A percentile compares a stretch with the other conserved stretches of the same genome.
Conservation (phyloP, 2,329 filamentous ascomycete species). For the Cytospora chrysosperma region DNA sequence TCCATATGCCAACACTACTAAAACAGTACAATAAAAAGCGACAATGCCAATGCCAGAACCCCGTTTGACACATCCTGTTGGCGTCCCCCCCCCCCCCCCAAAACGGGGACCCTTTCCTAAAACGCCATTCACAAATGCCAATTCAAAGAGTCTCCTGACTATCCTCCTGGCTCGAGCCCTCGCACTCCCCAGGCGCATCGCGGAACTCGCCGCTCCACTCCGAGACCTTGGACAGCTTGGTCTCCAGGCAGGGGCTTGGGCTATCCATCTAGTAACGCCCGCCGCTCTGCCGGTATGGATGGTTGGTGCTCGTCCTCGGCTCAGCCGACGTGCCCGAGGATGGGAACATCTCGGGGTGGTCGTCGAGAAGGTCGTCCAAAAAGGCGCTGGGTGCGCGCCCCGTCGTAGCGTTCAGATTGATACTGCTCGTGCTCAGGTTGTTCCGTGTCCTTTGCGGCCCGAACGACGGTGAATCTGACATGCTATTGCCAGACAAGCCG, state of each 20-base stretch:
- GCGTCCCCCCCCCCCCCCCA: background rate
- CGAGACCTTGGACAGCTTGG: conserved; percentile 22
- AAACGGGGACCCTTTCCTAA: background rate
- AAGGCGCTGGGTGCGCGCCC: conserved; percentile 83
- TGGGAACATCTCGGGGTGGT: conserved; percentile 58
- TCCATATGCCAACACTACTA: background rate
- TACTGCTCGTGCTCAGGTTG: conserved; percentile 61
- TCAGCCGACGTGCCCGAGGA: conserved; percentile 32
- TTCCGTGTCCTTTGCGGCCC: conserved; percentile 41
- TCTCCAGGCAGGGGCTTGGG: conserved; percentile 15
- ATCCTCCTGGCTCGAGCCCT: background rate
- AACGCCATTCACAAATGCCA: background rate
- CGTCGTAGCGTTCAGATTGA: conserved; percentile 65
- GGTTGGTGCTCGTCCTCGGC: conserved; percentile 28
- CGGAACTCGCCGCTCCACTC: conserved; percentile 20
- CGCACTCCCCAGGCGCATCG: background rate
- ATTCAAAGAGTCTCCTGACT: conserved; percentile 7
- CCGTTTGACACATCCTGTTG: background rate
- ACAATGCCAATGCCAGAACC: background rate
- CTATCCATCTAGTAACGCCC: conserved; percentile 26
- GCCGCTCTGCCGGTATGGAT: conserved; percentile 21
- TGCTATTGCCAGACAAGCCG: conserved; percentile 49
- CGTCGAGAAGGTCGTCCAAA: conserved; percentile 84
- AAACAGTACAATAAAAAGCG: background rate
- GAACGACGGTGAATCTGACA: conserved; percentile 64